phyloP scores from a whole-genome alignment of 176 grass and related monocot species.

The Panicum miliaceum region DNA sequence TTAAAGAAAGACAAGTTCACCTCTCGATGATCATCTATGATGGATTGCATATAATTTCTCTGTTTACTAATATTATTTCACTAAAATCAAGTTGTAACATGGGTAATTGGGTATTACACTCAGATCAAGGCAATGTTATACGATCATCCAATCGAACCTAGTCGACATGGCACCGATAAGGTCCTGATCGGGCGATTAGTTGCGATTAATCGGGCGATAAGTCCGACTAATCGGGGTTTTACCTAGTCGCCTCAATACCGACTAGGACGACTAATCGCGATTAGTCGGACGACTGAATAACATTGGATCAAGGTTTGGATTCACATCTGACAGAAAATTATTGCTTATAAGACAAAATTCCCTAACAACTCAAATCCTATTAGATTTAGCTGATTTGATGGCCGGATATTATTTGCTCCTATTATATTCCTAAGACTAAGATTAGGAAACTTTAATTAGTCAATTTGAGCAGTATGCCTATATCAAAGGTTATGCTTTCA shows the following conservation, averaged over 20 bases:
- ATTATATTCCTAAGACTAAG: background rate
- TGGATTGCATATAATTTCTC: background rate
- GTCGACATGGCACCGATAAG: too few relatives aligned
- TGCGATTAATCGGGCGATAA: too few relatives aligned
- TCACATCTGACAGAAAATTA: background rate
- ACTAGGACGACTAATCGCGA: too few relatives aligned
- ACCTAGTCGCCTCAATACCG: too few relatives aligned
- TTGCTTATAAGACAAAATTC: conserved; percentile 5
- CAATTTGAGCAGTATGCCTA: background rate
- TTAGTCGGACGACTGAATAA: too few relatives aligned
- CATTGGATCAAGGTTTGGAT: conserved; percentile 19
- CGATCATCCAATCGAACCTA: too few relatives aligned
- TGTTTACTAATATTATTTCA: background rate
- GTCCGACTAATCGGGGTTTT: too few relatives aligned
- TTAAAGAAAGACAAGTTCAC: background rate
- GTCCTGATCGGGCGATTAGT: too few relatives aligned
- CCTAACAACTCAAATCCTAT: background rate
- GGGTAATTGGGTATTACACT: background rate
- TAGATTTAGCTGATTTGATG: conserved; percentile 5
- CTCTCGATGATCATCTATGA: background rate
- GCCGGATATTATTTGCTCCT: background rate
- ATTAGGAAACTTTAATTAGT: background rate
- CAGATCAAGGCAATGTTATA: too few relatives aligned
- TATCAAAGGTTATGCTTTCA: conserved; percentile 5
- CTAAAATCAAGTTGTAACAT: background rate